Conservation (phyloP, 441 rosid species). For the Erodium moschatum region DNA sequence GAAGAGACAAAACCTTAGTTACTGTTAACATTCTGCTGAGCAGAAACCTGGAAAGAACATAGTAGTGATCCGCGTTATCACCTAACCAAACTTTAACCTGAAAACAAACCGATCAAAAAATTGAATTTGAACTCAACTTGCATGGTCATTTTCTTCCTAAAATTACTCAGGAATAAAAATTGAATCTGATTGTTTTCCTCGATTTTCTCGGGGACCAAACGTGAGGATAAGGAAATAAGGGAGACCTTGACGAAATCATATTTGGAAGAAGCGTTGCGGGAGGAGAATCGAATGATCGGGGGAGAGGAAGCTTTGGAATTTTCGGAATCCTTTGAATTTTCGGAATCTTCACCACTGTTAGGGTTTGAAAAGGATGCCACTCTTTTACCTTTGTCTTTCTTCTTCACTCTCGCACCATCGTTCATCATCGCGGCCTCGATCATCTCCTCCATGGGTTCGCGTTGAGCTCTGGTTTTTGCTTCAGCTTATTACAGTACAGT, state of each 20-base stretch:
- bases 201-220: slow-evolving; percentile 9
- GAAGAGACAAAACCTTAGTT: slow-evolving; percentile 51
- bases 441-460: not conserved
- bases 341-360: slow-evolving; percentile 25
- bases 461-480: slow-evolving; percentile 1
- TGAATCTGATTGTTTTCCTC: not conserved
- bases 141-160: not conserved
- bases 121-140: slow-evolving; percentile 3
- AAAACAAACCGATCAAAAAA: not conserved
- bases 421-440: not conserved
- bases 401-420: not conserved
- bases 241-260: slow-evolving; percentile 93
- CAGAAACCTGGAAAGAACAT: slow-evolving; percentile 85
- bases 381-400: slow-evolving; percentile 29
- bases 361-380: slow-evolving; percentile 15
- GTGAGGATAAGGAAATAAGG: not conserved
- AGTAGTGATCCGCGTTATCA: slow-evolving; percentile 90
- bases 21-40: slow-evolving; percentile 94
- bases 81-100: slow-evolving; percentile 99
- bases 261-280: slow-evolving; percentile 88
- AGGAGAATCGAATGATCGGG: slow-evolving; percentile 43
- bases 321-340: slow-evolving; percentile 25
- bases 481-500: not conserved
- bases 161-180: not conserved
- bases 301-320: slow-evolving; percentile 18